Evolutionary conservation across 345 rosid species (phyloP).

Genomic region (Linum tenue): DNA sequence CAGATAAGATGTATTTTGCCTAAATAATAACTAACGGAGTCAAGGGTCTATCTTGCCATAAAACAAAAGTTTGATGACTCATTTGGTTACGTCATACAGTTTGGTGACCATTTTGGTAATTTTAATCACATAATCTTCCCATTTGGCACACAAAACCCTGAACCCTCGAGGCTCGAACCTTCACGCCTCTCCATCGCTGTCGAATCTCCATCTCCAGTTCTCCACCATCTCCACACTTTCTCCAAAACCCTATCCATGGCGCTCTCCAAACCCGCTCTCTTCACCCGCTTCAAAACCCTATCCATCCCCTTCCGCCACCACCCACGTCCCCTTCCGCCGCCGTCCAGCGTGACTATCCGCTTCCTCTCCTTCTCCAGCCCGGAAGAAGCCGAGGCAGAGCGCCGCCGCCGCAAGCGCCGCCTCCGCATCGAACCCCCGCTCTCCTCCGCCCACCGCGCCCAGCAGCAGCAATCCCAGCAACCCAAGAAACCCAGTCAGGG

Average conservation of each 20-base stretch:
- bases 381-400: slow-evolving; percentile 88
- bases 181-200: neutral
- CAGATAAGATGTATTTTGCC: no score
- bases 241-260: slow-evolving; percentile 29
- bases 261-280: slow-evolving; percentile 40
- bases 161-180: neutral
- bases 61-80: no score
- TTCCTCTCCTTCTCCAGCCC: slow-evolving; percentile 59
- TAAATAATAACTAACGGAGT: no score
- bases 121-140: no score
- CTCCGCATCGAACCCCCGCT: slow-evolving; percentile 79
- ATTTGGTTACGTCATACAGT: no score
- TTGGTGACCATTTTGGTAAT: no score
- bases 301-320: slow-evolving; percentile 24
- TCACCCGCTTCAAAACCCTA: slow-evolving; percentile 39
- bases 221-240: neutral
- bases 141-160: no score
- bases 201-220: neutral
- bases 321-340: slow-evolving; percentile 11
- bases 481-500: slow-evolving; percentile 58
- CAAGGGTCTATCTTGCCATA: no score
- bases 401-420: slow-evolving; percentile 83
- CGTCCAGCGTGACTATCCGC: slow-evolving; percentile 27
- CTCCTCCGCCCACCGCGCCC: slow-evolving; percentile 48
- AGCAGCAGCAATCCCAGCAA: slow-evolving; percentile 29